Percentiles rank a stretch among this genome's conserved stretches.
These are phyloP conservation scores for Neurospora sp. DNA, from an alignment of 495 filamentous ascomycete species.

Conservation along the genomic window DNA sequence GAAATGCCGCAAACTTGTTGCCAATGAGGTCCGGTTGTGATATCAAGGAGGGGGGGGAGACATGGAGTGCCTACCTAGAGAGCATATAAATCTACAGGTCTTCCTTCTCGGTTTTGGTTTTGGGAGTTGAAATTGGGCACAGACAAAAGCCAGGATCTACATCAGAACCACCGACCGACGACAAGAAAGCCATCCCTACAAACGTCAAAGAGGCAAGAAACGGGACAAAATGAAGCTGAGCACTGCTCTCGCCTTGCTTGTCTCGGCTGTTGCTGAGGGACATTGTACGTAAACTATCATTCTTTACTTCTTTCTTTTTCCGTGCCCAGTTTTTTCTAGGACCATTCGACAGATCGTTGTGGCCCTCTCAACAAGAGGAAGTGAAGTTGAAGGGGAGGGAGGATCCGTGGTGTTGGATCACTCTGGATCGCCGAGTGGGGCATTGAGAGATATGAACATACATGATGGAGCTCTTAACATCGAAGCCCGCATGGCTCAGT, in stretches of 20 bases:
- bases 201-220: not conserved
- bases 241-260: conserved; percentile 23
- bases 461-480: accelerated
- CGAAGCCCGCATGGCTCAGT: not conserved
- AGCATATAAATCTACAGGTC: not conserved
- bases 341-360: too few species aligned
- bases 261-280: conserved; percentile 25
- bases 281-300: conserved; percentile 14
- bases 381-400: not conserved
- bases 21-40: too few species aligned
- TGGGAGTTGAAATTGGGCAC: not conserved
- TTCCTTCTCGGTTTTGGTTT: not conserved
- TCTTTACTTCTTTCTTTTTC: too few species aligned
- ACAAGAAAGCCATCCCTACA: not conserved
- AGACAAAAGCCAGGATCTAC: not conserved
- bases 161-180: not conserved
- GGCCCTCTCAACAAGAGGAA: not conserved
- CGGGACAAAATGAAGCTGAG: conserved; percentile 27
- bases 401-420: not conserved
- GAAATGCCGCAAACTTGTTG: too few species aligned
- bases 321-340: too few species aligned
- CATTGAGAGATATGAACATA: not conserved
- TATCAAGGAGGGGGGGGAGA: too few species aligned
- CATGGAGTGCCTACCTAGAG: too few species aligned
- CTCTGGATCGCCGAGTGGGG: not conserved